Evolutionary conservation across 805 yeast species (phyloP).

Genomic region (Candida ponderosae): DNA sequence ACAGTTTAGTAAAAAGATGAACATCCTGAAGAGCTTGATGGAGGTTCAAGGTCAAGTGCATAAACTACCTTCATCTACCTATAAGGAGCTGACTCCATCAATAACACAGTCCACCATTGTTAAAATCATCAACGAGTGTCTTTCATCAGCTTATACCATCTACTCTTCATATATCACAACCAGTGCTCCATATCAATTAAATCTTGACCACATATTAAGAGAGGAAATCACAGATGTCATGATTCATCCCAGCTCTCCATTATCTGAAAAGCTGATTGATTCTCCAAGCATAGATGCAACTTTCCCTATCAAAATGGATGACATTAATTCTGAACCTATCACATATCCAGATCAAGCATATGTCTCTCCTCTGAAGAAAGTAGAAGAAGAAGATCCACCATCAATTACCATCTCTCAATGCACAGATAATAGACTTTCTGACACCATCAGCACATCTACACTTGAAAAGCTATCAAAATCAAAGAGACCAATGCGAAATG

Average conservation of each 20-base stretch:
- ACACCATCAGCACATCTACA: no score
- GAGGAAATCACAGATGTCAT: conserved; percentile 33
- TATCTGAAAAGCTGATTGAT: no score
- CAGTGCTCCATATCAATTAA: conserved; percentile 64
- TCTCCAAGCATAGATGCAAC: no score
- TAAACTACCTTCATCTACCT: background rate
- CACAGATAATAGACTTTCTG: no score
- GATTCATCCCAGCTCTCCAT: conserved; percentile 29
- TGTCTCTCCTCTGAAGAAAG: background rate
- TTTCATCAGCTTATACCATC: conserved; percentile 55
- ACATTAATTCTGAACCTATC: no score
- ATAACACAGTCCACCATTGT: conserved; percentile 31
- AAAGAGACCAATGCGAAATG: conserved; percentile 7
- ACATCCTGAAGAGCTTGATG: conserved; percentile 32
- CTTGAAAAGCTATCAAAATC: background rate
- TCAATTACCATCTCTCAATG: background rate
- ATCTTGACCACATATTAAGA: conserved; percentile 51
- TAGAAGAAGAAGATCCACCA: background rate
- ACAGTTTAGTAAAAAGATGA: conserved; percentile 40
- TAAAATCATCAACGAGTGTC: conserved; percentile 43
- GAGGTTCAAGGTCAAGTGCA: conserved; percentile 15
- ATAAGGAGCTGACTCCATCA: conserved; percentile 10
- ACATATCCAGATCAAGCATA: background rate
- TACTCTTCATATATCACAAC: conserved; percentile 57
- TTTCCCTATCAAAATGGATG: no score